Percentiles rank a stretch among this genome's conserved stretches.
These are phyloP conservation scores for Hypoxylon sp. DNA, from an alignment of 2,329 filamentous ascomycete species.

Conservation along the genomic window DNA sequence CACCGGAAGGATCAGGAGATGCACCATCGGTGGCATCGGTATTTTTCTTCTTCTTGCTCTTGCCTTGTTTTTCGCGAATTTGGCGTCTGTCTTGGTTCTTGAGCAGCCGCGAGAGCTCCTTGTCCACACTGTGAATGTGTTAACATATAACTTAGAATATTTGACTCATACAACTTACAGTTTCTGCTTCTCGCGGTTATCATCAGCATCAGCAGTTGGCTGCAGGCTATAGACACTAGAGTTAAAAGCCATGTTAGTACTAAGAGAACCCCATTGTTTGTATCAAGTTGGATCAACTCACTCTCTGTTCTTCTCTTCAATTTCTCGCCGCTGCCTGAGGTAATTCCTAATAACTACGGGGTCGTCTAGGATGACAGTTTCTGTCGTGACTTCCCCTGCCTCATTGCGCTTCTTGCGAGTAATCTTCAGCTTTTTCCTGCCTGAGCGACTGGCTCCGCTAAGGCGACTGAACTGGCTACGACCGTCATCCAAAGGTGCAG, in stretches of 20 bases:
- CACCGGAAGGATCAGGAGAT: slow-evolving; percentile 66
- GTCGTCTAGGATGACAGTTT: slow-evolving; percentile 78
- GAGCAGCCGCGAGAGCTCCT: slow-evolving; percentile 86
- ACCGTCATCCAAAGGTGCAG: slow-evolving; percentile 80
- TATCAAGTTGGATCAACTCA: slow-evolving; percentile 63
- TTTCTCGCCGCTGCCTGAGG: slow-evolving; percentile 80
- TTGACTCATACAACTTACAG: slow-evolving; percentile 47
- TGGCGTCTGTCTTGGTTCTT: slow-evolving; percentile 93
- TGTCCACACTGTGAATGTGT: slow-evolving; percentile 68
- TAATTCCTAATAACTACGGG: slow-evolving; percentile 92
- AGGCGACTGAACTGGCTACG: slow-evolving; percentile 82
- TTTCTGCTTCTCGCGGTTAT: slow-evolving; percentile 66
- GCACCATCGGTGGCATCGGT: slow-evolving; percentile 58
- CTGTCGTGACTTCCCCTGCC: slow-evolving; percentile 73
- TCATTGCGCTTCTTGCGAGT: slow-evolving; percentile 75
- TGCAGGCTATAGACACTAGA: slow-evolving; percentile 66
- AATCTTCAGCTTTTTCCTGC: slow-evolving; percentile 80
- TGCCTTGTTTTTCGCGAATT: slow-evolving; percentile 87
- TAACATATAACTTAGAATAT: slow-evolving; percentile 59
- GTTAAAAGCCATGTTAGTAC: slow-evolving; percentile 57
- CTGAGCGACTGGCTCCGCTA: slow-evolving; percentile 76
- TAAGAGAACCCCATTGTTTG: slow-evolving; percentile 35
- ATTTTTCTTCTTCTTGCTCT: slow-evolving; percentile 72
- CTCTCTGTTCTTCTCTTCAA: slow-evolving; percentile 81
- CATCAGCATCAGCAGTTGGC: slow-evolving; percentile 66